These are phyloP conservation scores for Theileria equi DNA, from an alignment of 169 alveolate genomes.

Conservation along the genomic window DNA sequence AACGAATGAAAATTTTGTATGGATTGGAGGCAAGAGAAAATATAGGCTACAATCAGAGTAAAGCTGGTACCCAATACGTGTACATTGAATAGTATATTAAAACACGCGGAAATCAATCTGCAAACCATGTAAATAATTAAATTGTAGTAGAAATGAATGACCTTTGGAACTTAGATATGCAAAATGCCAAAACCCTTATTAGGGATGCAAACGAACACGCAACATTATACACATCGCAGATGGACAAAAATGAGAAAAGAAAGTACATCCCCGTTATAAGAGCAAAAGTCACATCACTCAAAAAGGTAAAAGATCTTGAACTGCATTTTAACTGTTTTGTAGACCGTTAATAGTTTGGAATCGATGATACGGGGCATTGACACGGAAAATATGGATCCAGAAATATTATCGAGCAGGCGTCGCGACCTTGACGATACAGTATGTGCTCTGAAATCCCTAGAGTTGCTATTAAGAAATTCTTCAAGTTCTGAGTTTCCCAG, in stretches of 20 bases:
- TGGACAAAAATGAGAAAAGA: slow-evolving; percentile 13
- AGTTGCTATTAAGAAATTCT: slow-evolving; percentile 2
- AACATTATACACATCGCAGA: slow-evolving; percentile 14
- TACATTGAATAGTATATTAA: neutral
- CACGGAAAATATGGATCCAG: neutral
- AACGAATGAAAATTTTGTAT: neutral
- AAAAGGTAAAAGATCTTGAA: slow-evolving; percentile 10
- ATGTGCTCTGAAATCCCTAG: slow-evolving; percentile 29
- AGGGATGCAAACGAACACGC: slow-evolving; percentile 25
- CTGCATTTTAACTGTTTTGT: neutral
- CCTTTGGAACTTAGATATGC: slow-evolving; percentile 59
- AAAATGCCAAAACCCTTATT: slow-evolving; percentile 29
- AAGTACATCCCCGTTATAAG: slow-evolving; percentile 42
- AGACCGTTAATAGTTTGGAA: slow-evolving; percentile 57
- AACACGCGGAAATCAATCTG: neutral
- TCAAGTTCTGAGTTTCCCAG: neutral
- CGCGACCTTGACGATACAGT: slow-evolving; percentile 29
- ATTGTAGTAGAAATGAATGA: slow-evolving; percentile 25
- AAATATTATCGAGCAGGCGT: neutral
- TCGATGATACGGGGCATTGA: slow-evolving; percentile 34
- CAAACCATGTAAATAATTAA: neutral
- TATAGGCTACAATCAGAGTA: neutral
- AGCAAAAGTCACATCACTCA: slow-evolving; percentile 50
- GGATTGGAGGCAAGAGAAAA: neutral
- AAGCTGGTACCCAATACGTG: neutral